Conservation (phyloP, 1,139 yeast species). For the Debaryomycetaceae sp. region DNA sequence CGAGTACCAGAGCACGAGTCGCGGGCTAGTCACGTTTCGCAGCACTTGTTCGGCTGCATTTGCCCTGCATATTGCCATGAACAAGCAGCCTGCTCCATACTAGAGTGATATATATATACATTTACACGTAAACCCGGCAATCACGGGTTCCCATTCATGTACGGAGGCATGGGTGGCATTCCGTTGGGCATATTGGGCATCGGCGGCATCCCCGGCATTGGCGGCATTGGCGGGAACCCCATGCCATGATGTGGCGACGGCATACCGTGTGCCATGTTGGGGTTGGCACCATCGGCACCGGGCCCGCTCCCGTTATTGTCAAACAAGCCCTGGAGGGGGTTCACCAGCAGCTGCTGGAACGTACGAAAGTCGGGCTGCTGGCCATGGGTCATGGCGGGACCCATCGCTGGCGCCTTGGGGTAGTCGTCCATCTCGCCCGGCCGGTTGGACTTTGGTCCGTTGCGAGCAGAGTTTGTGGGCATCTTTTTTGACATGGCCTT, state of each 20-base stretch:
- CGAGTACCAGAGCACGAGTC: too few species aligned
- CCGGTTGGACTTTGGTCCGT: conserved; percentile 73
- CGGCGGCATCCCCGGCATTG: conserved; percentile 2
- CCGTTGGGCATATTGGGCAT: conserved; percentile 4
- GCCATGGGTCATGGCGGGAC: conserved; percentile 15
- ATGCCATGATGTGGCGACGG: conserved; percentile 8
- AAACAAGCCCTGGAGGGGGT: conserved; percentile 45
- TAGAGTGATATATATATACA: too few species aligned
- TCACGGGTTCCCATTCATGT: too few species aligned
- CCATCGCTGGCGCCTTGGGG: conserved; percentile 23
- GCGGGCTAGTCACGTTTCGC: too few species aligned
- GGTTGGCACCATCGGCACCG: conserved; percentile 3
- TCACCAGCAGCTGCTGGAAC: conserved; percentile 27
- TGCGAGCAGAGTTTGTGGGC: conserved; percentile 81
- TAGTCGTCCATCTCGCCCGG: conserved; percentile 48
- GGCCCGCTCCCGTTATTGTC: conserved; percentile 9
- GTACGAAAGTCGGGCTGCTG: conserved; percentile 26
- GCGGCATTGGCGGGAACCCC: conserved; percentile 6
- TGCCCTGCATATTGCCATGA: too few species aligned
- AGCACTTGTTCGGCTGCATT: too few species aligned
- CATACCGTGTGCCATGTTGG: conserved; percentile 6
- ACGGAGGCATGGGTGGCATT: conserved; percentile 4
- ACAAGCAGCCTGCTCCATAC: too few species aligned
- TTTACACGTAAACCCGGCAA: too few species aligned
- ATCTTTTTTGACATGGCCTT: conserved; percentile 82